phyloP scores from a whole-genome alignment of 2,329 filamentous ascomycete genomes.

The Monosporascus cannonballus region DNA sequence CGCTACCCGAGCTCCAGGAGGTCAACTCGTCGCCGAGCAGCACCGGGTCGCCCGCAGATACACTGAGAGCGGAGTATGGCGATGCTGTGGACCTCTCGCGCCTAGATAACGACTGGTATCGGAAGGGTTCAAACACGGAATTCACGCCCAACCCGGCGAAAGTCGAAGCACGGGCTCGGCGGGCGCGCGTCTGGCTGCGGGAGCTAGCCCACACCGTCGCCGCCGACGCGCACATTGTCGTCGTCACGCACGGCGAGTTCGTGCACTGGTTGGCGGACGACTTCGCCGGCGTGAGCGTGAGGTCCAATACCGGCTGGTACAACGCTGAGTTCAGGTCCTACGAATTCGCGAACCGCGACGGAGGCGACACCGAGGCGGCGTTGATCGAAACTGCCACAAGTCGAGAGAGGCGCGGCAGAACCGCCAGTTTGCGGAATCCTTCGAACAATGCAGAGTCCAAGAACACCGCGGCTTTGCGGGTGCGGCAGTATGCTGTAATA shows the following conservation, averaged over 20 bases:
- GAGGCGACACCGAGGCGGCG: slow-evolving; percentile 36
- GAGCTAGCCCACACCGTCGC: slow-evolving; percentile 30
- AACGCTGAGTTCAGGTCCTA: slow-evolving; percentile 69
- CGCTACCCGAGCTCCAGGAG: slow-evolving; percentile 72
- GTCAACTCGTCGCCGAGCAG: slow-evolving; percentile 68
- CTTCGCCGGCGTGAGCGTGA: slow-evolving; percentile 53
- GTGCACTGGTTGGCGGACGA: slow-evolving; percentile 80
- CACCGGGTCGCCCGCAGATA: slow-evolving; percentile 52
- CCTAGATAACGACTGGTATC: slow-evolving; percentile 62
- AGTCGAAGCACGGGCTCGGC: slow-evolving; percentile 52
- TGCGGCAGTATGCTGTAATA: not conserved
- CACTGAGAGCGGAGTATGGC: slow-evolving; percentile 52
- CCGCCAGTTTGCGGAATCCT: not conserved
- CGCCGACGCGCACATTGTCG: slow-evolving; percentile 57
- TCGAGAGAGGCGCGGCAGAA: not conserved
- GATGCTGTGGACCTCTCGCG: slow-evolving; percentile 52
- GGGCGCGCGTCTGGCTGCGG: slow-evolving; percentile 51
- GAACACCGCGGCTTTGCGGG: not conserved
- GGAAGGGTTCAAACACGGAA: slow-evolving; percentile 44
- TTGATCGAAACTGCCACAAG: slow-evolving; percentile 40
- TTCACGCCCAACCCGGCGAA: slow-evolving; percentile 41
- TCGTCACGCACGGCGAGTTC: slow-evolving; percentile 76
- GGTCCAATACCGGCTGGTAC: slow-evolving; percentile 53
- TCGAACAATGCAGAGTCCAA: not conserved
- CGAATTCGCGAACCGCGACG: slow-evolving; percentile 47